Base-by-base conservation (phyloP, 2,329 filamentous ascomycete genomes). In the Elsinoe arachidis region DNA sequence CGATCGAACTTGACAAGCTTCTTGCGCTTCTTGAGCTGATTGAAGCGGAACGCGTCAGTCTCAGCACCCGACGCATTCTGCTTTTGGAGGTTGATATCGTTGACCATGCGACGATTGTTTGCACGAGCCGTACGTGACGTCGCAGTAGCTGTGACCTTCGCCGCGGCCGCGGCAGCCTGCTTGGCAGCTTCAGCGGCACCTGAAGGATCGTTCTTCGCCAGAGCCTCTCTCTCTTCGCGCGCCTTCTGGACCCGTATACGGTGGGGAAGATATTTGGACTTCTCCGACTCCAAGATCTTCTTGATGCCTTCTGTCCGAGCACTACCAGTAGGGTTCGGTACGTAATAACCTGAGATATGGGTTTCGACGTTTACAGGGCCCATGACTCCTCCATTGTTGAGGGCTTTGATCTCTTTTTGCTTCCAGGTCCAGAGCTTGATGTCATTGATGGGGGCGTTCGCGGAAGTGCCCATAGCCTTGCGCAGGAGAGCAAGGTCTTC, bases 1-100 rank as follows among this genome's bases (percentile, higher is more conserved):
- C 93, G 84, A 58, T 92, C 93, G 73, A 99, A 99, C 70, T 95
- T 93, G 70, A 99, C 93, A 1, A 92, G 91, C 78, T 99, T 99
- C 83, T 97, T 99, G 61, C 93, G 88, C 76, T 97, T 99, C 80
- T 97, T 96, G 59, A 99, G 84, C 76, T 97, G 93, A 73, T 99
- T 99, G 80, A 99, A 99, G 59, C 92, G 88, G 66, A 99, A 83
- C 30, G 93, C 90, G 56, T 90, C 89, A 63, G 96, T 91, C 35
- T 78, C 75, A 61, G 83, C 82, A 55, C 86, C 87, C 17, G 90
- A 80, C 11, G 83, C 72, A 14, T 76, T 78, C 74, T 90, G 90
- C 76, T 96, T 95, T 71, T 96, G 91, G 46, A 93, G 89, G 69
- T 95, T 95, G 64, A 99, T 86, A 67, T 97, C 93, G 56, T 93